Conservation (phyloP, 495 filamentous ascomycete genomes). For the Penicillium bovifimosum region DNA sequence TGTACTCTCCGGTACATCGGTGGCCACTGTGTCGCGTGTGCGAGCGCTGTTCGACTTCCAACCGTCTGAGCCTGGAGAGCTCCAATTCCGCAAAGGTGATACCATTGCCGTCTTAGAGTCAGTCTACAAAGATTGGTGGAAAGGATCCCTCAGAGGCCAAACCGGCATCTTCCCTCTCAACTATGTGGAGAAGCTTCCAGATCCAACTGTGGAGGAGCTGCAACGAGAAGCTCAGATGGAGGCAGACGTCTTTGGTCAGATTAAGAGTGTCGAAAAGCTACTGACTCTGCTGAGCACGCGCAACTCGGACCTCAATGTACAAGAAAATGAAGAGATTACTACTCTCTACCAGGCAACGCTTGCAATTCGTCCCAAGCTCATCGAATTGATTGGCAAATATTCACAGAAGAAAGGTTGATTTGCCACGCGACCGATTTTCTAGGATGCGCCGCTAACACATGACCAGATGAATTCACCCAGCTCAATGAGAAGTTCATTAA, state of each 20-base stretch:
- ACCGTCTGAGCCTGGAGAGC: slow-evolving; percentile 87
- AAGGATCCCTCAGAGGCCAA: slow-evolving; percentile 86
- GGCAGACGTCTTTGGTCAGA: slow-evolving; percentile 94
- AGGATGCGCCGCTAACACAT: slow-evolving; percentile 11
- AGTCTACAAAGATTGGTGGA: slow-evolving; percentile 99
- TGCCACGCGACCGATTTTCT: background rate
- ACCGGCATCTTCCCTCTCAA: slow-evolving; percentile 98
- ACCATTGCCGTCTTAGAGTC: slow-evolving; percentile 96
- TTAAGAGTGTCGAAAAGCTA: slow-evolving; percentile 97
- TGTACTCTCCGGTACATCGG: slow-evolving; percentile 69
- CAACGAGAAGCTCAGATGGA: slow-evolving; percentile 97
- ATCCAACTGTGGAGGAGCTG: slow-evolving; percentile 90
- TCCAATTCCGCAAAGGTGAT: slow-evolving; percentile 95
- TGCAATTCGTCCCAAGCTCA: slow-evolving; percentile 91
- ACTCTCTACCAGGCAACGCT: slow-evolving; percentile 89
- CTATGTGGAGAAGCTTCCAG: slow-evolving; percentile 95
- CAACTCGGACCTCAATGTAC: slow-evolving; percentile 76
- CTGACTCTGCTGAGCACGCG: slow-evolving; percentile 92
- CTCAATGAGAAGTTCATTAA: slow-evolving; percentile 99
- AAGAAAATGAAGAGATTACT: slow-evolving; percentile 91
- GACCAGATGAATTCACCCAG: slow-evolving; percentile 88
- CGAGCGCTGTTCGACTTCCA: slow-evolving; percentile 91
- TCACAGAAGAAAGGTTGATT: slow-evolving; percentile 92
- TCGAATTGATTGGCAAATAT: slow-evolving; percentile 98
- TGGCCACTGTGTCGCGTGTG: slow-evolving; percentile 94